A percentile compares a stretch with the other conserved stretches of the same genome.
Conservation (phyloP, 192 early-diverging fungal species). For the Coemansia biformis region DNA sequence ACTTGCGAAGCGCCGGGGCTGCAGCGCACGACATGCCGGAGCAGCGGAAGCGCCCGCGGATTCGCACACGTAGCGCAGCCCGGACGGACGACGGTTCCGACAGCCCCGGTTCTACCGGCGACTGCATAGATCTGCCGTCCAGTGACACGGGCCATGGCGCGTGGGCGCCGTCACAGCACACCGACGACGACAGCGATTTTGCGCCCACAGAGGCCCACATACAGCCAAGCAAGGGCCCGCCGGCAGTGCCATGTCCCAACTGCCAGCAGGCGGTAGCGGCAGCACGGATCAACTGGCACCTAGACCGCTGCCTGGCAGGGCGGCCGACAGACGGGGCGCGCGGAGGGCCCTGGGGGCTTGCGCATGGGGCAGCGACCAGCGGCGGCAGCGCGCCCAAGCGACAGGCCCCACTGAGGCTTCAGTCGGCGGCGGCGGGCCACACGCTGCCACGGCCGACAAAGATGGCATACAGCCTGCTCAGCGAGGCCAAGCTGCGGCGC, state of each 20-base stretch:
- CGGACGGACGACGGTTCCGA: too few species aligned
- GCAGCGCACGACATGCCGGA: too few species aligned
- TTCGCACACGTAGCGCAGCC: constrained; percentile 9
- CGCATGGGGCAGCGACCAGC: too few species aligned
- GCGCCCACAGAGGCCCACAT: constrained; percentile 2
- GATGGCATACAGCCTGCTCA: constrained; percentile 47
- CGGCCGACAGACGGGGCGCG: background rate
- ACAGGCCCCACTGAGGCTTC: constrained; percentile 5
- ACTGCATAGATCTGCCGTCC: constrained; percentile 2
- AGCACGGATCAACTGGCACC: constrained; percentile 42
- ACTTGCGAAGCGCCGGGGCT: too few species aligned
- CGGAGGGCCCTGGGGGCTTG: too few species aligned
- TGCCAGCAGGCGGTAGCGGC: constrained; percentile 26
- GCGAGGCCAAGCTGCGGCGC: constrained; percentile 45
- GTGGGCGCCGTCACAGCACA: background rate
- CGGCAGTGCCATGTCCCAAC: constrained; percentile 34
- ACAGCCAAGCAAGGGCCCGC: background rate
- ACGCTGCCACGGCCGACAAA: constrained; percentile 44
- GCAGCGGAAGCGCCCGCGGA: constrained; percentile 20
- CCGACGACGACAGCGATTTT: constrained; percentile 36
- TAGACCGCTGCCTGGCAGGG: constrained; percentile 41
- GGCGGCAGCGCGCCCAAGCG: background rate
- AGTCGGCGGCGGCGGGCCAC: constrained; percentile 5
- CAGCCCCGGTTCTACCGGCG: too few species aligned
- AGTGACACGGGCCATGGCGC: constrained; percentile 2